phyloP scores from a whole-genome alignment of 2,329 filamentous ascomycete genomes.

The Fusarium robinianum region DNA sequence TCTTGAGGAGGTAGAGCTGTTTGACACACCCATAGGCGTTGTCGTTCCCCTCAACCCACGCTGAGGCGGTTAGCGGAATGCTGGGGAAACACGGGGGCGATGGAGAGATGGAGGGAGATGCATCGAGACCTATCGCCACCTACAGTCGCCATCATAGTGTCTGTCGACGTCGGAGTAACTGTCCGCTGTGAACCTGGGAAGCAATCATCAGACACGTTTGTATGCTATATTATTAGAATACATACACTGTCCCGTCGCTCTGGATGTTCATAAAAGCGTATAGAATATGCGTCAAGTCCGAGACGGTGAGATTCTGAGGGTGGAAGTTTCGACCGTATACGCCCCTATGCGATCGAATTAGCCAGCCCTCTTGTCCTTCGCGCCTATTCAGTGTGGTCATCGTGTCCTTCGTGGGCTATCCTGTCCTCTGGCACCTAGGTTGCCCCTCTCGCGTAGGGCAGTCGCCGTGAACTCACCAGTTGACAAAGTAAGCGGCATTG shows the following conservation, averaged over 20 bases:
- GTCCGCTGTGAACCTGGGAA: slow-evolving; percentile 18
- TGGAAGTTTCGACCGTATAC: slow-evolving; percentile 71
- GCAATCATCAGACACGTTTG: neutral
- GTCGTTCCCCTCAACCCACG: slow-evolving; percentile 59
- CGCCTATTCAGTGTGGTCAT: no score
- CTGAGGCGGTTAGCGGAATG: slow-evolving; percentile 7
- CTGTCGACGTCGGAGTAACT: slow-evolving; percentile 27
- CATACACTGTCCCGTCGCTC: slow-evolving; percentile 70
- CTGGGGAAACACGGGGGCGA: neutral
- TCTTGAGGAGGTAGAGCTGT: slow-evolving; percentile 76
- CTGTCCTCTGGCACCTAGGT: no score
- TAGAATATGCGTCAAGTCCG: slow-evolving; percentile 74
- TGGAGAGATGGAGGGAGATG: no score
- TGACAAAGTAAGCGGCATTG: no score
- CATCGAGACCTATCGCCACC: no score
- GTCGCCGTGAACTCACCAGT: no score
- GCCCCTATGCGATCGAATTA: no score
- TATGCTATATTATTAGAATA: neutral
- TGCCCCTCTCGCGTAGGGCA: no score
- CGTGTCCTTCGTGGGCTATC: no score
- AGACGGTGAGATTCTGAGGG: slow-evolving; percentile 68
- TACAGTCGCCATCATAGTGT: slow-evolving; percentile 27
- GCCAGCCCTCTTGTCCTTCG: no score
- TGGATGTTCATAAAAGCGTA: slow-evolving; percentile 81
- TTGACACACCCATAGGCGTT: slow-evolving; percentile 81